These are phyloP conservation scores for Pythium inflatum DNA, from an alignment of 352 stramenopile genomes.

Conservation along the genomic window DNA sequence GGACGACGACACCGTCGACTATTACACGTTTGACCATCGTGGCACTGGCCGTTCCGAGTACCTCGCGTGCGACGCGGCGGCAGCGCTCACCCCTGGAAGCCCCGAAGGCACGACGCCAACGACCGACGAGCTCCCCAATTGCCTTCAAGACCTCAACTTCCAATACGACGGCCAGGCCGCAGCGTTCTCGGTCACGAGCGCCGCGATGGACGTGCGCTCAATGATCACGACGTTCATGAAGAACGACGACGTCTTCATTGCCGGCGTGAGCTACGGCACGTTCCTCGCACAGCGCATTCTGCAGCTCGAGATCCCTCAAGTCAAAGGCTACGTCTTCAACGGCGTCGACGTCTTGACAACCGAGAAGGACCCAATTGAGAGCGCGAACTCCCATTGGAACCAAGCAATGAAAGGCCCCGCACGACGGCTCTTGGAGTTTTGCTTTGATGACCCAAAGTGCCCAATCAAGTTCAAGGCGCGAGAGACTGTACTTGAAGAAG, in stretches of 20 bases:
- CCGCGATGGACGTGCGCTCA: constrained; percentile 38
- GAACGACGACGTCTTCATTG: constrained; percentile 34
- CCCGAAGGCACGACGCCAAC: not conserved
- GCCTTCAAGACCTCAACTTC: not conserved
- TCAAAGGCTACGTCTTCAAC: constrained; percentile 35
- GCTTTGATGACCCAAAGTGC: constrained; percentile 12
- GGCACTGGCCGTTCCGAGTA: not conserved
- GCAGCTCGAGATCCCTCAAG: constrained; percentile 23
- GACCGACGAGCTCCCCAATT: not conserved
- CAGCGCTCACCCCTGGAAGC: not conserved
- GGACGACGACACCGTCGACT: not conserved
- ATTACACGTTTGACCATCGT: not conserved
- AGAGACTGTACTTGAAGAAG: constrained; percentile 2
- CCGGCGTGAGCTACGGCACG: constrained; percentile 42
- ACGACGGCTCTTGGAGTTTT: constrained; percentile 15
- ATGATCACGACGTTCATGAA: constrained; percentile 32
- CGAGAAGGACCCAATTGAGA: constrained; percentile 6
- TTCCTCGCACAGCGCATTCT: constrained; percentile 26
- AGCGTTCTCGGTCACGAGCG: constrained; percentile 49
- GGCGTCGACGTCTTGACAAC: constrained; percentile 21
- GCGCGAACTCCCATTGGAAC: not conserved
- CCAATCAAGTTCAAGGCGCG: constrained; percentile 19
- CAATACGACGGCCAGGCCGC: constrained; percentile 39
- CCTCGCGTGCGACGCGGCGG: not conserved
- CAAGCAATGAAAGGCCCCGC: not conserved